Conservation (phyloP, 2,329 filamentous ascomycete species). For the Aspergillus ruber region DNA sequence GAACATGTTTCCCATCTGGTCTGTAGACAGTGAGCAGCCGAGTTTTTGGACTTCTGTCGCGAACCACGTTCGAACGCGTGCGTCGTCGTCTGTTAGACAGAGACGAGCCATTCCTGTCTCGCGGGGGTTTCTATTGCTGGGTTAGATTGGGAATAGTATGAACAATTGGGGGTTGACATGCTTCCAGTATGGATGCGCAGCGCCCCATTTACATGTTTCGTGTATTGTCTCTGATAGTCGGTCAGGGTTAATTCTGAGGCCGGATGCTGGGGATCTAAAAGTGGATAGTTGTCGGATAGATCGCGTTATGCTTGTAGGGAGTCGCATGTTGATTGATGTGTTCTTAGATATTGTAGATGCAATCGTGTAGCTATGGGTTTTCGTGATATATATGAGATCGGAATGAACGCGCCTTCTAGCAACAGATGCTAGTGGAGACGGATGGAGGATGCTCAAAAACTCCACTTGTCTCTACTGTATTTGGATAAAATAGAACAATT, state of each 20-base stretch:
- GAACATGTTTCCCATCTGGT: slow-evolving; percentile 50
- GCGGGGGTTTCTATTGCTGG: slow-evolving; percentile 7
- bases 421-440: no score
- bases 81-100: slow-evolving; percentile 62
- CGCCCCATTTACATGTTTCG: slow-evolving; percentile 27
- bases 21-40: slow-evolving; percentile 58
- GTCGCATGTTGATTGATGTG: slow-evolving; percentile 6
- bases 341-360: no score
- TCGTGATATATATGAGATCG: no score
- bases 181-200: slow-evolving; percentile 22
- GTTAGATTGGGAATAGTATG: neutral
- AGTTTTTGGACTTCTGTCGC: slow-evolving; percentile 51
- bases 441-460: no score
- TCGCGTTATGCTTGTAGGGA: slow-evolving; percentile 3
- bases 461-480: no score
- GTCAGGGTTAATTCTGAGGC: slow-evolving; percentile 21
- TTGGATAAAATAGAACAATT: no score
- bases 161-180: slow-evolving; percentile 11
- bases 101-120: slow-evolving; percentile 62
- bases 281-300: slow-evolving; percentile 8
- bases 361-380: no score
- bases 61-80: slow-evolving; percentile 64
- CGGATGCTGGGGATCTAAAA: slow-evolving; percentile 10
- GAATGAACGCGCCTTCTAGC: no score
- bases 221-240: slow-evolving; percentile 26